phyloP scores from a whole-genome alignment of 768 basidiomycete species.

The Pisolithus tinctorius region DNA sequence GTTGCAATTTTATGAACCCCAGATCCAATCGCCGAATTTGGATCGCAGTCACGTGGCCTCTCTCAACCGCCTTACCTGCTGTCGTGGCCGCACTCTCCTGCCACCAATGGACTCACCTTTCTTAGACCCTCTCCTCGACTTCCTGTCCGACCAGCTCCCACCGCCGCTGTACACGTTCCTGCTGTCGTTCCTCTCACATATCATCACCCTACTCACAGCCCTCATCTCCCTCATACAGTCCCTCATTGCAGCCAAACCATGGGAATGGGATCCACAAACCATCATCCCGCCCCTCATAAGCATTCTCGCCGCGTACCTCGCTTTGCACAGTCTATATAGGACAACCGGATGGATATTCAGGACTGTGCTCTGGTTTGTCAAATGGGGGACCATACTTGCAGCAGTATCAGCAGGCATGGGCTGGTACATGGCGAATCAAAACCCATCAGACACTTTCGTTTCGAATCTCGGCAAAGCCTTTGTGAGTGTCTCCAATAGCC shows the following conservation, averaged over 20 bases:
- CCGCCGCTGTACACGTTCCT: slow-evolving; percentile 47
- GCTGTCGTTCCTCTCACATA: slow-evolving; percentile 45
- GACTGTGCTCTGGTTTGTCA: slow-evolving; percentile 60
- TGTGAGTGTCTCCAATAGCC: slow-evolving; percentile 36
- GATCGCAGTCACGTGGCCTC: neutral
- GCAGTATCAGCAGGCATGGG: slow-evolving; percentile 46
- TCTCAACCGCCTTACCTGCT: neutral
- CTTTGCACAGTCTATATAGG: slow-evolving; percentile 70
- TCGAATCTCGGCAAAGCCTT: slow-evolving; percentile 36
- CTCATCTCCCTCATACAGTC: slow-evolving; percentile 41
- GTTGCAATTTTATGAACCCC: slow-evolving; percentile 8
- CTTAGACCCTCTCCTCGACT: slow-evolving; percentile 48
- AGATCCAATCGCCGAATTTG: neutral
- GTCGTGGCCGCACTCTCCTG: slow-evolving; percentile 1
- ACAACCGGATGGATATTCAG: slow-evolving; percentile 72
- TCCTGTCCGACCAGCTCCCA: slow-evolving; percentile 50
- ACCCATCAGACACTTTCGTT: slow-evolving; percentile 28
- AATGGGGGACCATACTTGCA: slow-evolving; percentile 65
- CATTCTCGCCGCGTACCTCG: slow-evolving; percentile 66
- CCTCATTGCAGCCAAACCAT: slow-evolving; percentile 44
- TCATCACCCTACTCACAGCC: slow-evolving; percentile 44
- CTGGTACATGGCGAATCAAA: slow-evolving; percentile 44
- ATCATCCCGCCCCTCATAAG: slow-evolving; percentile 70
- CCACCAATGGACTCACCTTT: slow-evolving; percentile 28
- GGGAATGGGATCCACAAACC: slow-evolving; percentile 60